phyloP scores from a whole-genome alignment of 345 rosid species.

The Moricandia arvensis region DNA sequence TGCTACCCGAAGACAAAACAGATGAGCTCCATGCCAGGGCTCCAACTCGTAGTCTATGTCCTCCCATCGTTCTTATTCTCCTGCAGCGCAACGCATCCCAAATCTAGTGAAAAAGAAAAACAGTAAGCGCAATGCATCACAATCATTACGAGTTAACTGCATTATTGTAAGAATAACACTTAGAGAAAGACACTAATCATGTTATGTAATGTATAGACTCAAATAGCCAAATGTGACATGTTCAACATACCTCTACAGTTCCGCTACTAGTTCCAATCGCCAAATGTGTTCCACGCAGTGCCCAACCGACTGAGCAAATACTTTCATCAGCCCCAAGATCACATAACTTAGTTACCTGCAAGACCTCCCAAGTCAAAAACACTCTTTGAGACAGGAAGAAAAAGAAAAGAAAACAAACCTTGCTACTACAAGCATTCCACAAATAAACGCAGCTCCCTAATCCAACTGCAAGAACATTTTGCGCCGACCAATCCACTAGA shows the following conservation, averaged over 20 bases:
- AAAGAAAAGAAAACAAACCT: slow-evolving; percentile 45
- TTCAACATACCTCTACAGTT: slow-evolving; percentile 67
- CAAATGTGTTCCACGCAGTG: slow-evolving; percentile 79
- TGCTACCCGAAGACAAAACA: slow-evolving; percentile 87
- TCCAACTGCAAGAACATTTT: slow-evolving; percentile 93
- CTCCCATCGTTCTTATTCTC: slow-evolving; percentile 89
- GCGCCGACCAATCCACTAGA: slow-evolving; percentile 94
- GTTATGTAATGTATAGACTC: too few relatives aligned
- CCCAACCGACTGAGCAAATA: slow-evolving; percentile 96
- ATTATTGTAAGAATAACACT: too few relatives aligned
- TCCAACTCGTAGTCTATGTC: slow-evolving; percentile 89
- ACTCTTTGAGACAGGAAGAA: neutral
- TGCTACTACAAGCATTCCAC: slow-evolving; percentile 99
- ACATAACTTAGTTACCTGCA: slow-evolving; percentile 91
- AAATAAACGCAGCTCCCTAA: slow-evolving; percentile 90
- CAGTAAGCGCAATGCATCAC: neutral
- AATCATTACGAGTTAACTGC: too few relatives aligned
- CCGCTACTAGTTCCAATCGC: slow-evolving; percentile 92
- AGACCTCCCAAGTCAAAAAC: slow-evolving; percentile 1
- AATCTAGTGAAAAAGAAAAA: slow-evolving; percentile 47
- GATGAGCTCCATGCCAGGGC: slow-evolving; percentile 96
- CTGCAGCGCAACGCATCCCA: slow-evolving; percentile 91
- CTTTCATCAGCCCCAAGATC: slow-evolving; percentile 89
- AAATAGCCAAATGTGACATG: slow-evolving; percentile 45
- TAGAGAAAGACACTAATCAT: too few relatives aligned